These are phyloP conservation scores for Claviceps paspali DNA, from an alignment of 2,329 filamentous ascomycete species.

Conservation along the genomic window DNA sequence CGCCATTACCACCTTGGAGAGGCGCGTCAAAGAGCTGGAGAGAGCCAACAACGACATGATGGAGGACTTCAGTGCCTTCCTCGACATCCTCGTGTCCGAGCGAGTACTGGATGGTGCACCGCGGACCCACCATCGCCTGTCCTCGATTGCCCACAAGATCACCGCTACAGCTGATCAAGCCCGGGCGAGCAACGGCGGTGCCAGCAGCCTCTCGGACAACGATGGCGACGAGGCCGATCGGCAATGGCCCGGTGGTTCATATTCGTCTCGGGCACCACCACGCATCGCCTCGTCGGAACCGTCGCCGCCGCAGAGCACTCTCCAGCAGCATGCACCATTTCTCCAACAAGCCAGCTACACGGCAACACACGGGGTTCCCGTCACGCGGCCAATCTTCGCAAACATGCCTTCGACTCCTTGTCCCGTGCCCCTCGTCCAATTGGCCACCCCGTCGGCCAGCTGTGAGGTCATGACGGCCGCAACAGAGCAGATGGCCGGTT, in stretches of 20 bases:
- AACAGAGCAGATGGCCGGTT: conserved; percentile 37
- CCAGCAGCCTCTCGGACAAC: conserved; percentile 3
- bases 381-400: not conserved
- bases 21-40: conserved; percentile 53
- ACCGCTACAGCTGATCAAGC: conserved; percentile 33
- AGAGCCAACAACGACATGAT: conserved; percentile 59
- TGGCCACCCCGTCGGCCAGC: conserved; percentile 10
- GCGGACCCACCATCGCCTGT: conserved; percentile 41
- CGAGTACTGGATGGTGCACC: conserved; percentile 43
- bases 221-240: not conserved
- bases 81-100: conserved; percentile 42
- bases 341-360: not conserved
- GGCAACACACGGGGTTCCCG: not conserved
- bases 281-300: not conserved
- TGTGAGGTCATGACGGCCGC: conserved; percentile 37
- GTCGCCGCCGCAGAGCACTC: not conserved
- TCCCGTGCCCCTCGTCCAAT: conserved; percentile 2
- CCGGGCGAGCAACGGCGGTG: conserved; percentile 17
- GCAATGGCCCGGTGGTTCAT: too few species aligned
- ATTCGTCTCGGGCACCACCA: not conserved
- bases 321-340: not conserved
- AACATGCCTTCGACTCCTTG: not conserved
- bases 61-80: conserved; percentile 51
- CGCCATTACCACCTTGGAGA: conserved; percentile 58
- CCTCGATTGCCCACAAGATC: conserved; percentile 41